Evolutionary conservation across 2,329 filamentous ascomycete species (phyloP).

Genomic region (Aspergillus sp.): DNA sequence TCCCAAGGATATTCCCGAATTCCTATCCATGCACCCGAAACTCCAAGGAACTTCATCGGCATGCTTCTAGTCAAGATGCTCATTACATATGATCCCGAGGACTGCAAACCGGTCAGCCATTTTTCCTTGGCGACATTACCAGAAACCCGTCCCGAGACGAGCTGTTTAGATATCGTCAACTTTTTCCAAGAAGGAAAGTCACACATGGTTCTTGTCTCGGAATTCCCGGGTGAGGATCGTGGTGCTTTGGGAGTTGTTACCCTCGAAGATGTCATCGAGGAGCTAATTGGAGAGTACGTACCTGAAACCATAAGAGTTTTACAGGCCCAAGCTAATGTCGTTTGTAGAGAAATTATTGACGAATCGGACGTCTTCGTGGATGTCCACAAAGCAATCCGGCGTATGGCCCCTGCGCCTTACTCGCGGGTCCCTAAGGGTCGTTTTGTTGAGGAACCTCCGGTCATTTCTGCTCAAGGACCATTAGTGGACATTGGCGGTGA

Average conservation of each 20-base stretch:
- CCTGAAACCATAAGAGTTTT: not conserved
- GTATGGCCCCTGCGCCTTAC: conserved; percentile 80
- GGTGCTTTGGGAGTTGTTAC: conserved; percentile 93
- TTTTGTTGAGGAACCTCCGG: conserved; percentile 50
- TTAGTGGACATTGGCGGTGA: conserved; percentile 50
- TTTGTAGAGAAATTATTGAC: conserved; percentile 85
- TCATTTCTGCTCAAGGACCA: conserved; percentile 31
- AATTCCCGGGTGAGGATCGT: conserved; percentile 83
- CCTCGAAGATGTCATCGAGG: conserved; percentile 96
- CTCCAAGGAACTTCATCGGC: conserved; percentile 83
- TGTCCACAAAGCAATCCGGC: conserved; percentile 95
- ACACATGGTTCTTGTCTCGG: conserved; percentile 95
- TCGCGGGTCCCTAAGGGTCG: conserved; percentile 63
- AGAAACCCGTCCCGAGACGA: conserved; percentile 91
- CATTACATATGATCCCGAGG: conserved; percentile 97
- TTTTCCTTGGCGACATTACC: conserved; percentile 92
- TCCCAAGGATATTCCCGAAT: conserved; percentile 95
- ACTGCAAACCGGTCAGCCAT: conserved; percentile 79
- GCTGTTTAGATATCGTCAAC: conserved; percentile 97
- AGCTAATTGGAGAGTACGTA: conserved; percentile 92
- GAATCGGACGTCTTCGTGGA: conserved; percentile 98
- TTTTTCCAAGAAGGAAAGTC: conserved; percentile 99
- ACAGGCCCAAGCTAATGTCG: conserved; percentile 13
- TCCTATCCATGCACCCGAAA: conserved; percentile 85
- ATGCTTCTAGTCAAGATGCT: conserved; percentile 99